Evolutionary conservation across 768 basidiomycete genomes (phyloP).

Genomic region (Kwoniella pini): DNA sequence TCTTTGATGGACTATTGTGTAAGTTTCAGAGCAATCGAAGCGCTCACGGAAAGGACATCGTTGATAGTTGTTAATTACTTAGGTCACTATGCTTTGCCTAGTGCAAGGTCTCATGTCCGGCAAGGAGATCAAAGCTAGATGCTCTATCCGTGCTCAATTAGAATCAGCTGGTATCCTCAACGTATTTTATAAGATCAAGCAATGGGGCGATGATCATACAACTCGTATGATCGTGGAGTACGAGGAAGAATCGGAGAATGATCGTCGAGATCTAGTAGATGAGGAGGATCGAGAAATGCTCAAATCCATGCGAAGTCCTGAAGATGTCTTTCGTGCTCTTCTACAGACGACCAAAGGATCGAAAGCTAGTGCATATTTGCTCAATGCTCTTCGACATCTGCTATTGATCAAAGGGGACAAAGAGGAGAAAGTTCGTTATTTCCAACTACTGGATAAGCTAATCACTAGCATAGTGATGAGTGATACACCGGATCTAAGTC

Average conservation of each 20-base stretch:
- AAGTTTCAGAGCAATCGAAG: no score
- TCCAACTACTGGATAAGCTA: constrained; percentile 84
- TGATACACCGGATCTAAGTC: constrained; percentile 67
- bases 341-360: constrained; percentile 73
- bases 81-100: constrained; percentile 33
- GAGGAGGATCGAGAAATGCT: constrained; percentile 75
- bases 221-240: constrained; percentile 68
- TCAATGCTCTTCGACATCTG: constrained; percentile 92
- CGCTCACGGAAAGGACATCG: no score
- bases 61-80: no score
- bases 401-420: constrained; percentile 87
- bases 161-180: constrained; percentile 77
- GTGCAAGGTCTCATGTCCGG: constrained; percentile 28
- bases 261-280: constrained; percentile 71
- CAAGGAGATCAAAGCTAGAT: constrained; percentile 55
- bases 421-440: constrained; percentile 78
- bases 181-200: constrained; percentile 69
- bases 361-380: constrained; percentile 77
- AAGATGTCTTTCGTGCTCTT: constrained; percentile 84
- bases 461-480: constrained; percentile 90
- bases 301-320: constrained; percentile 72
- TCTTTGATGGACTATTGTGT: constrained; percentile 60
- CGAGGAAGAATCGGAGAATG: constrained; percentile 67
- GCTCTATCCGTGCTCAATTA: constrained; percentile 82
- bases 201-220: constrained; percentile 66